A percentile compares a stretch with the other conserved stretches of the same genome.
Evolutionary conservation across 176 grass and related monocot species (phyloP).

Genomic region (Melocanna baccifera): DNA sequence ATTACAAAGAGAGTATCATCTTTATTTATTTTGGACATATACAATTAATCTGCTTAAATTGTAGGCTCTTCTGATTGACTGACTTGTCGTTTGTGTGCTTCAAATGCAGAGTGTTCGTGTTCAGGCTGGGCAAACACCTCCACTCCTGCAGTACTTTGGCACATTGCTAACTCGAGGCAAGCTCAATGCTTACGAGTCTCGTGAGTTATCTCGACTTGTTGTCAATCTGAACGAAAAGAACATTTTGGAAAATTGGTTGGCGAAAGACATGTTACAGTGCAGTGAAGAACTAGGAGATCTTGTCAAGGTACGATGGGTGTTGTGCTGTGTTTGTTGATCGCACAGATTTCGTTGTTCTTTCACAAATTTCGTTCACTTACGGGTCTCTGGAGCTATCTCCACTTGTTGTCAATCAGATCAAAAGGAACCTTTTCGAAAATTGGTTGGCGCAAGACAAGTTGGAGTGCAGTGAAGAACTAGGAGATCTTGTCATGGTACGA

Average conservation of each 20-base stretch:
- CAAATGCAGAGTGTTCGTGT: slow-evolving; percentile 84
- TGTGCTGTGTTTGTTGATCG: too few species aligned
- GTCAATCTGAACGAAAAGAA: slow-evolving; percentile 99
- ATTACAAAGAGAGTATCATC: background rate
- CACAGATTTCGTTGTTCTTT: too few species aligned
- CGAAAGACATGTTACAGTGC: too few species aligned
- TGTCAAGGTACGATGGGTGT: too few species aligned
- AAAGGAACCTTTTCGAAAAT: slow-evolving; percentile 93
- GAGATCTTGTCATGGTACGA: slow-evolving; percentile 88
- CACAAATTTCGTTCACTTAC: background rate
- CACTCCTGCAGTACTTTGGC: slow-evolving; percentile 85
- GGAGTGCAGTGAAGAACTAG: slow-evolving; percentile 91
- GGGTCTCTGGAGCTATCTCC: too few species aligned
- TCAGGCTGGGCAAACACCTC: slow-evolving; percentile 87
- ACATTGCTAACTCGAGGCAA: slow-evolving; percentile 88
- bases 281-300: too few species aligned
- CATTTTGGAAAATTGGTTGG: background rate
- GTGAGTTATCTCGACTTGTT: slow-evolving; percentile 86
- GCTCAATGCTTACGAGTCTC: slow-evolving; percentile 88
- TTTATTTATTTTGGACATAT: background rate
- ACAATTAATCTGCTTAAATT: slow-evolving; percentile 10
- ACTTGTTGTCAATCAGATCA: slow-evolving; percentile 99
- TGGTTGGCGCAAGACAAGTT: slow-evolving; percentile 96
- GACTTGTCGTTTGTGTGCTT: background rate
- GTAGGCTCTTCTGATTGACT: background rate